These are phyloP conservation scores for Cucumis variabilis DNA, from an alignment of 331 rosid genomes.

Conservation along the genomic window DNA sequence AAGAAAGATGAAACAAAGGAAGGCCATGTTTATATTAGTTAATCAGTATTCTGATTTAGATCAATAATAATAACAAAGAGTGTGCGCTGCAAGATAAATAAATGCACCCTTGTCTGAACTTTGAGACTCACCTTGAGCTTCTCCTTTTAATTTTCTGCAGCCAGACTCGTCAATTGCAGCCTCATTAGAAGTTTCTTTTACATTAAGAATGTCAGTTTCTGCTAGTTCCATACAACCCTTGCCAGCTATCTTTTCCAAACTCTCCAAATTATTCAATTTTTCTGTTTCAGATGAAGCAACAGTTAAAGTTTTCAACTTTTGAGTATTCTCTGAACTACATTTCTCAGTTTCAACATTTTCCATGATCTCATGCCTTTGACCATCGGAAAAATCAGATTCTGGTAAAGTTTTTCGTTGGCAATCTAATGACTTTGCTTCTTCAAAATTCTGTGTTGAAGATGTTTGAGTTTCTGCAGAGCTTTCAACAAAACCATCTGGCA, in stretches of 20 bases:
- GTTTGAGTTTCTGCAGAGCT: conserved; percentile 67
- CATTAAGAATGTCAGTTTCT: conserved; percentile 43
- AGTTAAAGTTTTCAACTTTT: conserved; percentile 48
- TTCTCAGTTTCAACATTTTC: conserved; percentile 44
- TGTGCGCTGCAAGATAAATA: conserved; percentile 38
- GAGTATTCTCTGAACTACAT: conserved; percentile 52
- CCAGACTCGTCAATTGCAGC: conserved; percentile 38
- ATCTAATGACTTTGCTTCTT: conserved; percentile 59
- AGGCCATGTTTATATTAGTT: not conserved
- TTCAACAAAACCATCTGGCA: conserved; percentile 97
- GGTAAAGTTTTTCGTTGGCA: conserved; percentile 43
- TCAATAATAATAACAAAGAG: not conserved
- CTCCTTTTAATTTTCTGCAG: conserved; percentile 56
- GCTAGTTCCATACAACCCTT: conserved; percentile 46
- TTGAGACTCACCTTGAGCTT: conserved; percentile 54
- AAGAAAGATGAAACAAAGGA: not conserved
- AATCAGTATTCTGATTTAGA: not conserved
- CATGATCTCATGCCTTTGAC: conserved; percentile 37
- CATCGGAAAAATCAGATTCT: conserved; percentile 47
- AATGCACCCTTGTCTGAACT: conserved; percentile 63
- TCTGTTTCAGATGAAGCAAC: conserved; percentile 53
- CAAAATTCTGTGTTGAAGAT: conserved; percentile 64
- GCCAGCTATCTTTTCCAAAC: conserved; percentile 43
- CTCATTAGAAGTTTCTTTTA: conserved; percentile 47
- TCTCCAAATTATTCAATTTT: conserved; percentile 50